phyloP scores from a whole-genome alignment of 1,284 basidiomycete genomes.

The Ustilago cynodontis region DNA sequence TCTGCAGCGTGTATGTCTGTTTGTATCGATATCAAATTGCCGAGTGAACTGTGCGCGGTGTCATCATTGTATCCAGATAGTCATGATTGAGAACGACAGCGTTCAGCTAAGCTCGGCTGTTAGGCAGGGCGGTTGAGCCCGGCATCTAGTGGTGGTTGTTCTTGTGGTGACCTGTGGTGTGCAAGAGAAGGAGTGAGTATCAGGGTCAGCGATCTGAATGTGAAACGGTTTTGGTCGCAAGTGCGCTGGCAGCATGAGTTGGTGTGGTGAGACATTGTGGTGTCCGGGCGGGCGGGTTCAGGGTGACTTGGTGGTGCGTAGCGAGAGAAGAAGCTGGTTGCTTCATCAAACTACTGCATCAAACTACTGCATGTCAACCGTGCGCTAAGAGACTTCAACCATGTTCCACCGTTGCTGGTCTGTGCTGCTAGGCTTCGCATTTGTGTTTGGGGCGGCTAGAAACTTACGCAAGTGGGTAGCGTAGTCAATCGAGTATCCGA shows the following conservation, averaged over 20 bases:
- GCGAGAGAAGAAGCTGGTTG: neutral
- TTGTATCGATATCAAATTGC: slow-evolving; percentile 16
- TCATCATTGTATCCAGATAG: neutral
- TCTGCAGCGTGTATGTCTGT: neutral
- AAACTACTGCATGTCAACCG: too few species aligned
- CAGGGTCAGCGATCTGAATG: slow-evolving; percentile 7
- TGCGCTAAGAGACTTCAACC: neutral
- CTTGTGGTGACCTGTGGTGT: slow-evolving; percentile 54
- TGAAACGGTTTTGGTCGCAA: neutral
- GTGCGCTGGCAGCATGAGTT: neutral
- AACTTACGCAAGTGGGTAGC: slow-evolving; percentile 60
- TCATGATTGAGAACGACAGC: neutral
- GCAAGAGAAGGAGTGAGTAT: neutral
- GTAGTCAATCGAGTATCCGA: slow-evolving; percentile 75
- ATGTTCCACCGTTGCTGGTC: neutral
- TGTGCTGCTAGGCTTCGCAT: neutral
- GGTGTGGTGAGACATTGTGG: neutral
- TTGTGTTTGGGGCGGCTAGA: neutral
- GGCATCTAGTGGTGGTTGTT: slow-evolving; percentile 58
- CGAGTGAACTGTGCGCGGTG: slow-evolving; percentile 4
- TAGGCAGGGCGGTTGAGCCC: neutral
- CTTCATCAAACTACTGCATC: neutral
- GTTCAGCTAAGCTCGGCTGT: neutral
- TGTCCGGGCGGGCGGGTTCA: neutral
- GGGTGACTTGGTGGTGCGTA: neutral